Conservation (phyloP, 306 rosid species). For the Malus domestica region ASM211411v1 NC_041791.1:9945501-9946000, state of each 20-base stretch:
- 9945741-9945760: neutral
- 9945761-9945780: neutral
- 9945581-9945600: neutral
- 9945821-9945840: neutral
- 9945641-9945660: neutral
- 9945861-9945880: neutral
- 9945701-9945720: neutral
- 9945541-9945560: neutral
- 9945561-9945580: neutral
- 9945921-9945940: neutral
- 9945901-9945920: neutral
- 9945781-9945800: neutral
- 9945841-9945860: neutral
- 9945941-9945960: constrained; percentile 37
- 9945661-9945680: neutral
- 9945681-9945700: neutral
- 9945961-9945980: constrained; percentile 64
- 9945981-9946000: constrained; percentile 73
- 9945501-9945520: neutral
- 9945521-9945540: neutral
- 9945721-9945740: neutral
- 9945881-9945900: neutral
- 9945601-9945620: neutral
- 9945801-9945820: neutral
- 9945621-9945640: neutral